A percentile compares a stretch with the other conserved stretches of the same genome.
Conservation (phyloP, 2,329 filamentous ascomycete genomes). For the Myriosclerotinia curreyana region DNA sequence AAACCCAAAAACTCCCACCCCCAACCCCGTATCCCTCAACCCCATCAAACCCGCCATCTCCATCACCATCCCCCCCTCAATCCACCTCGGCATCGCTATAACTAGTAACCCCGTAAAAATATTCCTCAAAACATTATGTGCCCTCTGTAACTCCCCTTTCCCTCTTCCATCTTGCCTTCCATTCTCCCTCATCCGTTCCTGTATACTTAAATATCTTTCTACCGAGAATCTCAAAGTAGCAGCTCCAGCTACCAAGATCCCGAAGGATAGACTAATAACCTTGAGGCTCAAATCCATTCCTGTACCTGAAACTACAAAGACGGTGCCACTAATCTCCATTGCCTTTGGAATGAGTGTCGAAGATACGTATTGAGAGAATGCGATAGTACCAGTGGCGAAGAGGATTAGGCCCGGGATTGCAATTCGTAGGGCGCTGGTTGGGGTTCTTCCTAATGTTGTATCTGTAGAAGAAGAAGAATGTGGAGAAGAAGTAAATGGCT, state of each 20-base stretch:
- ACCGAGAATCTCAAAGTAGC: background rate
- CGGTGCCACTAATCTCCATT: background rate
- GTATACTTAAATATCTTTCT: background rate
- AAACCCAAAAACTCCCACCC: background rate
- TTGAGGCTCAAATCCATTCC: background rate
- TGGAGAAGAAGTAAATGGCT: slow-evolving; percentile 18
- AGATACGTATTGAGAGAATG: slow-evolving; percentile 16
- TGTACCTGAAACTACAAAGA: background rate
- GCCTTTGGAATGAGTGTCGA: background rate
- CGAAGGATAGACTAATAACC: background rate
- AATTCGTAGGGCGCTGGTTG: background rate
- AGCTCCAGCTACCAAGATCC: background rate
- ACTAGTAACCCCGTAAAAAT: background rate
- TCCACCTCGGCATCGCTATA: background rate
- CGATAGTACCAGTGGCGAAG: background rate
- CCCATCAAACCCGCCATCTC: background rate
- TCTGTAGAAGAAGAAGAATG: too few species aligned
- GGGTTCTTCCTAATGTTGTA: background rate
- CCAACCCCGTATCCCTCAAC: background rate
- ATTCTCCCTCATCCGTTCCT: background rate
- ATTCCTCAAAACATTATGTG: background rate
- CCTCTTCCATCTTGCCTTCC: background rate
- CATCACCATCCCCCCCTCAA: background rate
- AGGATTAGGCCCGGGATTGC: slow-evolving; percentile 4
- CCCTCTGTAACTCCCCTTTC: background rate